Conservation (phyloP, 495 filamentous ascomycete species). For the Aspergillus steynii region DNA sequence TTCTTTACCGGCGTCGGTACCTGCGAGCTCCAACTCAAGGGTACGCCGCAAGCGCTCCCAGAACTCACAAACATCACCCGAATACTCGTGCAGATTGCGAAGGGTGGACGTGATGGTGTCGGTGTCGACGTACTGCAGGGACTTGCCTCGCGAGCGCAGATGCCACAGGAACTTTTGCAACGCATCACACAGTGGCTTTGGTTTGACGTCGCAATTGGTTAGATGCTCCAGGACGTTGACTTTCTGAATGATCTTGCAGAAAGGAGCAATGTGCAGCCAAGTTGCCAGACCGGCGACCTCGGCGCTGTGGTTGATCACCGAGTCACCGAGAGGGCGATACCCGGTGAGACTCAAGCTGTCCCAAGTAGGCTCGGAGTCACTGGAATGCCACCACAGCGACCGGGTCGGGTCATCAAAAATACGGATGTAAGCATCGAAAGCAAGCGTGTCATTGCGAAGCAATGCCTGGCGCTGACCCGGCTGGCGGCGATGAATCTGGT, state of each 20-base stretch:
- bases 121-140: slow-evolving; percentile 44
- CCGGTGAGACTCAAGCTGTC: slow-evolving; percentile 67
- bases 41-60: slow-evolving; percentile 56
- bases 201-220: slow-evolving; percentile 47
- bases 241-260: slow-evolving; percentile 56
- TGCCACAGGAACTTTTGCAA: slow-evolving; percentile 49
- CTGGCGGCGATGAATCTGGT: slow-evolving; percentile 57
- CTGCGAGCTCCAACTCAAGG: slow-evolving; percentile 52
- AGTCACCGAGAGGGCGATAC: slow-evolving; percentile 52
- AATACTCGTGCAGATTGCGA: slow-evolving; percentile 46
- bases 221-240: slow-evolving; percentile 51
- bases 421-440: slow-evolving; percentile 65
- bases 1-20: slow-evolving; percentile 40
- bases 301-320: slow-evolving; percentile 49
- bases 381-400: slow-evolving; percentile 63
- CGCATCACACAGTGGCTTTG: slow-evolving; percentile 52
- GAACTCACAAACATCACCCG: slow-evolving; percentile 49
- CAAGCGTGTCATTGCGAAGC: slow-evolving; percentile 62
- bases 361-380: slow-evolving; percentile 69
- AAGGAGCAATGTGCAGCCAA: slow-evolving; percentile 60
- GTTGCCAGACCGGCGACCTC: slow-evolving; percentile 55
- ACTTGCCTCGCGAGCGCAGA: slow-evolving; percentile 35
- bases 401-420: slow-evolving; percentile 61
- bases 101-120: slow-evolving; percentile 44
- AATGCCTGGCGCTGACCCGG: slow-evolving; percentile 61